Percentiles rank a stretch among this genome's conserved stretches.
Conservation (phyloP, 257 asterid genomes). For the Ehretia macrophylla region DNA sequence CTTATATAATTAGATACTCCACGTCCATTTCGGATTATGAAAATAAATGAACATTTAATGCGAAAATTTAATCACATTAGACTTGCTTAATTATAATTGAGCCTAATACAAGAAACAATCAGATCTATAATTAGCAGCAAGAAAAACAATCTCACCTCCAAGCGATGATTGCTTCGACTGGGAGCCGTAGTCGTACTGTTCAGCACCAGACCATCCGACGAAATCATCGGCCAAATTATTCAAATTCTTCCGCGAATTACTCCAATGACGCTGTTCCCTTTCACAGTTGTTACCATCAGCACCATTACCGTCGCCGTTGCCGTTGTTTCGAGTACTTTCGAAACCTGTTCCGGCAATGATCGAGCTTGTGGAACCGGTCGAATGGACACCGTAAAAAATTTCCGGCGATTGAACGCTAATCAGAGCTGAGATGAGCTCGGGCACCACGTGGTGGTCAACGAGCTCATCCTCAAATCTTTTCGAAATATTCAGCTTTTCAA, state of each 20-base stretch:
- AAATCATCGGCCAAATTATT: constrained; percentile 48
- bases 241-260: constrained; percentile 41
- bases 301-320: constrained; percentile 29
- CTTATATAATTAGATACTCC: no score
- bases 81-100: no score
- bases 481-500: no score
- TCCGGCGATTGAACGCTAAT: constrained; percentile 55
- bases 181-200: constrained; percentile 38
- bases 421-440: constrained; percentile 91
- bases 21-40: no score
- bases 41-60: no score
- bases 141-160: constrained; percentile 42
- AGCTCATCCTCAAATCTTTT: constrained; percentile 45
- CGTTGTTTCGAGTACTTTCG: constrained; percentile 35
- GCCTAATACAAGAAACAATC: no score
- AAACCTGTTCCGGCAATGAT: constrained; percentile 23
- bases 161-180: constrained; percentile 31
- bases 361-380: constrained; percentile 38
- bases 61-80: no score
- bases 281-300: constrained; percentile 41
- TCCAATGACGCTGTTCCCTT: constrained; percentile 36
- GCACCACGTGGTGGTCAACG: constrained; percentile 56
- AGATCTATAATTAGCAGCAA: neutral
- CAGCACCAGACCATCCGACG: constrained; percentile 73
- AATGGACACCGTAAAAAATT: constrained; percentile 22